Percentiles rank a stretch among this genome's conserved stretches.
These are phyloP conservation scores for Erysiphe pulchra DNA, from an alignment of 2,329 filamentous ascomycete genomes.

Conservation along the genomic window DNA sequence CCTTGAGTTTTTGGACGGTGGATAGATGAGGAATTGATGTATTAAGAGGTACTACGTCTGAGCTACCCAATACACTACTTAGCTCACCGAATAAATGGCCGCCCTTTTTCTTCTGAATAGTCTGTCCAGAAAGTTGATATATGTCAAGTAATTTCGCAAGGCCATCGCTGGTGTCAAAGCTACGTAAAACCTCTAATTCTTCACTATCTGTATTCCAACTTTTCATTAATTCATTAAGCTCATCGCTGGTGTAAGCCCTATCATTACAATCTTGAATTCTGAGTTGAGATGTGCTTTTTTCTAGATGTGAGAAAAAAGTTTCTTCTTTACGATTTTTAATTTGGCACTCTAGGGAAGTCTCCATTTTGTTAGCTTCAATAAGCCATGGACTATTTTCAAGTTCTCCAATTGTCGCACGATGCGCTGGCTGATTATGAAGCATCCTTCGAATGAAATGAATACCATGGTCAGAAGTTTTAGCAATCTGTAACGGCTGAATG, in stretches of 20 bases:
- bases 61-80: slow-evolving; percentile 11
- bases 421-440: slow-evolving; percentile 53
- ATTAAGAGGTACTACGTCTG: slow-evolving; percentile 9
- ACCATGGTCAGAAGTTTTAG: slow-evolving; percentile 34
- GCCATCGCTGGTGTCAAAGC: slow-evolving; percentile 8
- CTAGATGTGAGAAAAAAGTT: slow-evolving; percentile 2
- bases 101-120: slow-evolving; percentile 2
- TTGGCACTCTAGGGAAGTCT: slow-evolving; percentile 7
- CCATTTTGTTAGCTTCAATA: slow-evolving; percentile 4
- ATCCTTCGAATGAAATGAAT: slow-evolving; percentile 56
- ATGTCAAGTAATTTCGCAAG: slow-evolving; percentile 4
- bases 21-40: not conserved
- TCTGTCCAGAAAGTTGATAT: slow-evolving; percentile 3
- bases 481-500: slow-evolving; percentile 30
- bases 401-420: slow-evolving; percentile 46
- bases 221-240: not conserved
- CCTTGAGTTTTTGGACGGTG: not conserved
- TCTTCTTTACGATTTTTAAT: slow-evolving; percentile 5
- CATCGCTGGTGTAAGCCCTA: slow-evolving; percentile 2
- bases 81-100: slow-evolving; percentile 13
- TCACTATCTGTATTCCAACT: slow-evolving; percentile 8
- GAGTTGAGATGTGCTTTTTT: slow-evolving; percentile 11
- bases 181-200: slow-evolving; percentile 9
- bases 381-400: slow-evolving; percentile 58
- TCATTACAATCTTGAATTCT: slow-evolving; percentile 6